Percentiles rank a stretch among this genome's conserved stretches.
These are phyloP conservation scores for Wickerhamiella dianesei DNA, from an alignment of 805 yeast genomes.

Conservation along the genomic window DNA sequence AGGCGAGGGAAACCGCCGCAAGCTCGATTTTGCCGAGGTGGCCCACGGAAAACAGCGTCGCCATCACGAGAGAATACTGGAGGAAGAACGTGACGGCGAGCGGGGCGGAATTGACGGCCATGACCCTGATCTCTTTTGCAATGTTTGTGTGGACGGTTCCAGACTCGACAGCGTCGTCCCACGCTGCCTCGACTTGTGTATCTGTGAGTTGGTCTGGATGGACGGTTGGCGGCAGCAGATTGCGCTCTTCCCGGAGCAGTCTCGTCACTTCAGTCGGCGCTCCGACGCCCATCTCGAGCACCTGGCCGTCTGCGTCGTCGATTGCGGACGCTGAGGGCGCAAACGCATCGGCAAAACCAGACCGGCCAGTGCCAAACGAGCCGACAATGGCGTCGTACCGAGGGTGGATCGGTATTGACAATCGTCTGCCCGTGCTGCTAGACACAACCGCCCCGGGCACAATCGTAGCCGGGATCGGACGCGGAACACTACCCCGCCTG, in stretches of 20 bases:
- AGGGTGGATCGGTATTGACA: neutral
- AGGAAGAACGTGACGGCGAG: constrained; percentile 55
- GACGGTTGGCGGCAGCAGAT: constrained; percentile 13
- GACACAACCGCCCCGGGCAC: neutral
- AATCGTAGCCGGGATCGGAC: neutral
- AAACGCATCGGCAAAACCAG: constrained; percentile 15
- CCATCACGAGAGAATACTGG: constrained; percentile 60
- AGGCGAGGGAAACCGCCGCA: constrained; percentile 72
- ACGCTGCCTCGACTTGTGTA: constrained; percentile 15
- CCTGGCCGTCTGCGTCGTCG: constrained; percentile 17
- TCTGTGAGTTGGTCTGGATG: neutral
- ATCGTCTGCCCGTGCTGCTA: neutral
- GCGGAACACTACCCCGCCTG: too few relatives aligned
- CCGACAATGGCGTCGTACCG: constrained; percentile 13
- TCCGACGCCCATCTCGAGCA: constrained; percentile 18
- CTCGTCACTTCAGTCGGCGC: constrained; percentile 22
- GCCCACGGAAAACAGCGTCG: constrained; percentile 72
- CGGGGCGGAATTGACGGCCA: constrained; percentile 32
- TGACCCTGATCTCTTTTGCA: constrained; percentile 19
- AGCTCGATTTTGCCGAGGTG: constrained; percentile 66
- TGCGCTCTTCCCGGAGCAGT: constrained; percentile 21
- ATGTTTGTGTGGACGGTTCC: constrained; percentile 21
- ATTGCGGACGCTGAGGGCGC: constrained; percentile 2
- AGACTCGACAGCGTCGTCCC: constrained; percentile 22
- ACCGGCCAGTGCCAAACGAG: constrained; percentile 19